A percentile compares a stretch with the other conserved stretches of the same genome.
Evolutionary conservation across 2,329 filamentous ascomycete species (phyloP).

Genomic region (Sclerotinia nivalis): DNA sequence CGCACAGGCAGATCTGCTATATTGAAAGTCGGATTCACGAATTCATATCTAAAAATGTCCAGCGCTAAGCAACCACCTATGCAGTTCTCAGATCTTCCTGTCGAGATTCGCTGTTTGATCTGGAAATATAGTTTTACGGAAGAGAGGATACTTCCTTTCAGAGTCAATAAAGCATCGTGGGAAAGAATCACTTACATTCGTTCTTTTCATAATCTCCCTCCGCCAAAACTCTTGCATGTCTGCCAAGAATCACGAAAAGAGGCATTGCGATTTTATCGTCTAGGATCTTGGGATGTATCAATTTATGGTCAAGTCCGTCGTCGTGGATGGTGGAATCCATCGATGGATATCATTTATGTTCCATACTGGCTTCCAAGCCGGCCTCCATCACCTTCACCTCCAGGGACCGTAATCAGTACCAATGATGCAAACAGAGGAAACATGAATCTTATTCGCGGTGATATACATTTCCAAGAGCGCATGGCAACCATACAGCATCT

Average conservation of each 20-base stretch:
- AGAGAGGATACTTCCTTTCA: not conserved
- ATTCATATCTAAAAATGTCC: not conserved
- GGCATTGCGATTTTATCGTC: not conserved
- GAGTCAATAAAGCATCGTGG: not conserved
- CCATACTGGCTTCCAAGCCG: not conserved
- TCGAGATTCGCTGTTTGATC: not conserved
- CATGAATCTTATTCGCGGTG: not conserved
- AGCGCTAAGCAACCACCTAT: not conserved
- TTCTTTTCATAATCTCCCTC: not conserved
- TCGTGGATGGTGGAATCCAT: not conserved
- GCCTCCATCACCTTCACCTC: not conserved
- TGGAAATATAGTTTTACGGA: not conserved
- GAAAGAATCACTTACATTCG: not conserved
- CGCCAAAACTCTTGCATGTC: not conserved
- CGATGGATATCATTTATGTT: constrained; percentile 8
- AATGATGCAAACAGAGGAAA: not conserved
- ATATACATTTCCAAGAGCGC: not conserved
- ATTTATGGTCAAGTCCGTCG: not conserved
- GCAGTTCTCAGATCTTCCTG: not conserved
- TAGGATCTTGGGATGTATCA: not conserved
- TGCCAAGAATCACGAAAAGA: constrained; percentile 12
- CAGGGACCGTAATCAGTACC: too few relatives aligned
- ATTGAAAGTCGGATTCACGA: not conserved
- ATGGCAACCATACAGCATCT: not conserved
- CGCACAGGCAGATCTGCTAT: not conserved